phyloP scores from a whole-genome alignment of 1,284 basidiomycete genomes.

The Cutaneotrichosporon sp. region DNA sequence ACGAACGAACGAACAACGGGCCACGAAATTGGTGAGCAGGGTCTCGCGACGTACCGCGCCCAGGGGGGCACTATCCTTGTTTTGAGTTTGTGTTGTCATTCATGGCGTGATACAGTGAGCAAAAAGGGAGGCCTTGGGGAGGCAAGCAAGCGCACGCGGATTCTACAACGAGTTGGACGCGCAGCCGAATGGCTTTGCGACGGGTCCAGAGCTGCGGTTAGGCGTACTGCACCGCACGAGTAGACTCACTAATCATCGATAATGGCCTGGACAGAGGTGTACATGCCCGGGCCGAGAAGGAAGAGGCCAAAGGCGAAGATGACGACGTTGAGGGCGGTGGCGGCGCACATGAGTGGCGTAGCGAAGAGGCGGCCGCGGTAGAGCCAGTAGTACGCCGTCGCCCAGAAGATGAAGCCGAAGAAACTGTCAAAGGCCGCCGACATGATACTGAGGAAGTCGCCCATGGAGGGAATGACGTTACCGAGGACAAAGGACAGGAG shows the following conservation, averaged over 20 bases:
- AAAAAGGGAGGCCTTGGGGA: too few species aligned
- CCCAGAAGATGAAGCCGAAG: slow-evolving; percentile 51
- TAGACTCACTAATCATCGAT: slow-evolving; percentile 31
- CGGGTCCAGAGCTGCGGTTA: slow-evolving; percentile 10
- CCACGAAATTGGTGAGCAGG: too few species aligned
- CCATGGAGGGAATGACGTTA: slow-evolving; percentile 52
- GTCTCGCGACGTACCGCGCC: too few species aligned
- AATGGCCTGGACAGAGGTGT: slow-evolving; percentile 51
- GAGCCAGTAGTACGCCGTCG: slow-evolving; percentile 49
- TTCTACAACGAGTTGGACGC: background rate
- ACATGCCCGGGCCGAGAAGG: slow-evolving; percentile 51
- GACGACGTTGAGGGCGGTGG: slow-evolving; percentile 45
- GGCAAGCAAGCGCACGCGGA: too few species aligned
- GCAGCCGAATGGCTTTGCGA: background rate
- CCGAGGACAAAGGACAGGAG: slow-evolving; percentile 59
- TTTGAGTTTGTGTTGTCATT: too few species aligned
- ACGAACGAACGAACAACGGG: too few species aligned
- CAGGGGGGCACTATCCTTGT: too few species aligned
- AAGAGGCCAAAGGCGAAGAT: slow-evolving; percentile 48
- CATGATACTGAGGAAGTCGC: slow-evolving; percentile 49
- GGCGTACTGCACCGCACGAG: too few species aligned
- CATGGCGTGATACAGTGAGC: too few species aligned
- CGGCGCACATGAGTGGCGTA: slow-evolving; percentile 22
- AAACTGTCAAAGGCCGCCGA: slow-evolving; percentile 38
- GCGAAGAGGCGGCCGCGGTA: slow-evolving; percentile 41